Conservation (phyloP, 2,329 filamentous ascomycete species). For the Cladosporium sp. region DNA sequence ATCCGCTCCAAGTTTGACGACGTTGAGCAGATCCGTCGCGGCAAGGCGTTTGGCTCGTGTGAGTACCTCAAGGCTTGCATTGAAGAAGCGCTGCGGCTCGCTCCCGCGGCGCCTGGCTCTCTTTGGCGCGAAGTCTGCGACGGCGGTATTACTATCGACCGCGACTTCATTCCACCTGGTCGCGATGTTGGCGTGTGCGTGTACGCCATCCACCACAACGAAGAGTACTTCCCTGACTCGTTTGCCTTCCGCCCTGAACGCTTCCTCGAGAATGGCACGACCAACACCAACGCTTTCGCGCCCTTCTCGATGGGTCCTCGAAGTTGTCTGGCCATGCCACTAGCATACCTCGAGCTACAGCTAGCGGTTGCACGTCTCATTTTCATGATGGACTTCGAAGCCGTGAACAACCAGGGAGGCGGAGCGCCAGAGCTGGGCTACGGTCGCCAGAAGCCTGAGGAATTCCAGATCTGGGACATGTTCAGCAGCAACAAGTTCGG, state of each 20-base stretch:
- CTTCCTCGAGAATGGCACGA: slow-evolving; percentile 21
- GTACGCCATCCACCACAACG: slow-evolving; percentile 36
- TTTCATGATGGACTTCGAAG: too few relatives aligned
- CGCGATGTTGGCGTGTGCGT: slow-evolving; percentile 31
- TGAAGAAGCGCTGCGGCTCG: slow-evolving; percentile 45
- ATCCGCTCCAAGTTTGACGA: slow-evolving; percentile 34
- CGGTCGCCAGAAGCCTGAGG: too few relatives aligned
- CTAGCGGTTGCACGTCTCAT: slow-evolving; percentile 24
- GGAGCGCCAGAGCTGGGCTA: too few relatives aligned
- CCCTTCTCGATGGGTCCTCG: slow-evolving; percentile 68
- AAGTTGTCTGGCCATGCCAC: slow-evolving; percentile 64
- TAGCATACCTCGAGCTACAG: slow-evolving; percentile 26
- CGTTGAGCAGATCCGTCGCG: slow-evolving; percentile 26
- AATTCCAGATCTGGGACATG: too few relatives aligned
- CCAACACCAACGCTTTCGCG: slow-evolving; percentile 50
- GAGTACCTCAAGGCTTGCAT: slow-evolving; percentile 44
- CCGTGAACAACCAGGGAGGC: too few relatives aligned
- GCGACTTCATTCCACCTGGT: slow-evolving; percentile 35
- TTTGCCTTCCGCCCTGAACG: slow-evolving; percentile 27
- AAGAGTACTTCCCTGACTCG: slow-evolving; percentile 26
- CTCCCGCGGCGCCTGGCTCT: slow-evolving; percentile 38
- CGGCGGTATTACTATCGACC: slow-evolving; percentile 28
- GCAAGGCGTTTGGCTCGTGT: slow-evolving; percentile 32
- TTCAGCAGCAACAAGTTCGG: too few relatives aligned
- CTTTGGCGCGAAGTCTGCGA: slow-evolving; percentile 32